phyloP scores from a whole-genome alignment of 2,329 filamentous ascomycete species.

The Colletotrichum agaves region DNA sequence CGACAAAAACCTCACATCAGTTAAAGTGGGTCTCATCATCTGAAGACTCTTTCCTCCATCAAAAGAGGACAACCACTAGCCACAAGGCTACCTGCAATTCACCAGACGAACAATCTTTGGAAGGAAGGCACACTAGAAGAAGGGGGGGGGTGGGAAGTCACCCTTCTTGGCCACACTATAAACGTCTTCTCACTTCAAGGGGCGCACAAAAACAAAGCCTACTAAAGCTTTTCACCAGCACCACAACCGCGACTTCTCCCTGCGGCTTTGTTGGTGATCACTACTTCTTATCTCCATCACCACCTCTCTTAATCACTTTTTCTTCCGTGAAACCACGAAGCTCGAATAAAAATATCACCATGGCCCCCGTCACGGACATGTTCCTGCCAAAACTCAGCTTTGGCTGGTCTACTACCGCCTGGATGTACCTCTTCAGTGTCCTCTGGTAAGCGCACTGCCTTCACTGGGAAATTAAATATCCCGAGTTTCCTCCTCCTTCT shows the following conservation, averaged over 20 bases:
- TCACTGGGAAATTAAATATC: no score
- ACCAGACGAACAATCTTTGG: slow-evolving; percentile 3
- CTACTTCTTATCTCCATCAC: background rate
- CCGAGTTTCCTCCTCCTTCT: background rate
- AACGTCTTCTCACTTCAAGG: background rate
- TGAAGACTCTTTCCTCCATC: slow-evolving; percentile 10
- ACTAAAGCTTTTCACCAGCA: background rate
- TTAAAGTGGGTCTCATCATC: slow-evolving; percentile 23
- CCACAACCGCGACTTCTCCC: slow-evolving; percentile 4
- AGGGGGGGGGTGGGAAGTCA: background rate
- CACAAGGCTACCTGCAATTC: slow-evolving; percentile 10
- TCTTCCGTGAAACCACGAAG: background rate
- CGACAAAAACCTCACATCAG: background rate
- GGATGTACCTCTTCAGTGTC: slow-evolving; percentile 38
- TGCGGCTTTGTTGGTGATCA: background rate
- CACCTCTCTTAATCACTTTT: background rate
- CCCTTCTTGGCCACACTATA: background rate
- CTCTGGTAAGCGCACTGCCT: slow-evolving; percentile 57
- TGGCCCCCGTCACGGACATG: slow-evolving; percentile 32
- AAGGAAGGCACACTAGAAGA: slow-evolving; percentile 28
- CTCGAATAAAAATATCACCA: background rate
- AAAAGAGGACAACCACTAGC: slow-evolving; percentile 11
- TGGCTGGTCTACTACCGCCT: slow-evolving; percentile 35
- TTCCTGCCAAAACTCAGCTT: slow-evolving; percentile 34
- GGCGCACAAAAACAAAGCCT: slow-evolving; percentile 1